Conservation (phyloP, 2,329 filamentous ascomycete species). For the Gliomastix tumulicola region DNA sequence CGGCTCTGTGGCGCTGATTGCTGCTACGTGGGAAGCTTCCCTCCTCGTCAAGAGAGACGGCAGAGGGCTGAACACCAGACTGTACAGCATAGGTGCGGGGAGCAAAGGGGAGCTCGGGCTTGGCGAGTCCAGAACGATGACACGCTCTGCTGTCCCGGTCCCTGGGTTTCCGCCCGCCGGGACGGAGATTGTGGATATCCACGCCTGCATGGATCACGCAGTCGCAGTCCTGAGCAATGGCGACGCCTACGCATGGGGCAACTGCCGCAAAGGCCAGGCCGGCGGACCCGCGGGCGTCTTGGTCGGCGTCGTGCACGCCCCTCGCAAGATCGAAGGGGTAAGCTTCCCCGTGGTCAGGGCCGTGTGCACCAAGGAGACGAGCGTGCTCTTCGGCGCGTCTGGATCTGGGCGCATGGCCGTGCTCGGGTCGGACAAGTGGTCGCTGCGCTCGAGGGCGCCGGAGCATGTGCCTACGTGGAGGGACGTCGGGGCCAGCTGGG, state of each 20-base stretch:
- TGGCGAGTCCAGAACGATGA: constrained; percentile 43
- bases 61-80: constrained; percentile 30
- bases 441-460: constrained; percentile 52
- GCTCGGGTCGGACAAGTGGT: constrained; percentile 71
- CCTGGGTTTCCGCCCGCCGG: constrained; percentile 56
- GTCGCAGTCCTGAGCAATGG: constrained; percentile 69
- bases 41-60: constrained; percentile 48
- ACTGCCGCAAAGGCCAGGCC: constrained; percentile 76
- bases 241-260: constrained; percentile 82
- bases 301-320: constrained; percentile 46
- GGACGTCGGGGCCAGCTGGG: constrained; percentile 74
- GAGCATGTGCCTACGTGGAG: constrained; percentile 48
- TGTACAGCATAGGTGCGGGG: constrained; percentile 62
- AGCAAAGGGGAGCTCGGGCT: constrained; percentile 67
- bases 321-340: constrained; percentile 51
- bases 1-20: constrained; percentile 33
- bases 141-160: constrained; percentile 40
- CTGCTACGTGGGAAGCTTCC: constrained; percentile 75
- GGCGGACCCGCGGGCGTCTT: constrained; percentile 50
- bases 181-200: constrained; percentile 54
- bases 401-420: constrained; percentile 54
- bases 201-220: constrained; percentile 72
- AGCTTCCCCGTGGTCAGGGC: constrained; percentile 59
- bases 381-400: constrained; percentile 57
- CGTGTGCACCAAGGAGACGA: constrained; percentile 81